Conservation (phyloP, 495 filamentous ascomycete species). For the Penicillium alfredii region DNA sequence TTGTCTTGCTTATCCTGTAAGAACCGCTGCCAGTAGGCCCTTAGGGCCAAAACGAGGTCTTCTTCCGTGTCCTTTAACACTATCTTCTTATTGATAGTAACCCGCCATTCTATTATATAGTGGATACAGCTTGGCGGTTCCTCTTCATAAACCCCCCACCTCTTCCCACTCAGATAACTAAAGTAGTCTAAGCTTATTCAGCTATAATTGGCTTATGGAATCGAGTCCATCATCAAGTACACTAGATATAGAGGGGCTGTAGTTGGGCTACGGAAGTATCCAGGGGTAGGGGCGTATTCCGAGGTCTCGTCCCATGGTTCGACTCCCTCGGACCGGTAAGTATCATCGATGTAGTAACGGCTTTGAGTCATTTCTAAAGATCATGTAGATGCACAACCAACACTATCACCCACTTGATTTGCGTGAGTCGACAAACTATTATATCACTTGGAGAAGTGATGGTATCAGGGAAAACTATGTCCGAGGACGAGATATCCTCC, state of each 20-base stretch:
- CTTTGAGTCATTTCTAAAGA: too few relatives aligned
- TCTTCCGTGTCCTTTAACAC: slow-evolving; percentile 24
- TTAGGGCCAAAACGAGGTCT: slow-evolving; percentile 19
- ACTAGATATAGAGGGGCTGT: slow-evolving; percentile 1
- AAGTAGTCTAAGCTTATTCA: slow-evolving; percentile 4
- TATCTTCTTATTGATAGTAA: slow-evolving; percentile 23
- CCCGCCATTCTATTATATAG: slow-evolving; percentile 33
- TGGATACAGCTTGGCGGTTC: slow-evolving; percentile 27
- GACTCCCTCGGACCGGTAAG: too few relatives aligned
- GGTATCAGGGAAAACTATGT: too few relatives aligned
- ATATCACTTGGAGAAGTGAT: too few relatives aligned
- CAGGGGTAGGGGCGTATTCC: too few relatives aligned
- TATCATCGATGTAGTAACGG: too few relatives aligned
- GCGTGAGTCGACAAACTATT: too few relatives aligned
- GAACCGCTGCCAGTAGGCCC: slow-evolving; percentile 17
- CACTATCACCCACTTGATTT: too few relatives aligned
- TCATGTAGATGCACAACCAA: too few relatives aligned
- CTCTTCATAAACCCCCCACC: slow-evolving; percentile 23
- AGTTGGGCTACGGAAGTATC: slow-evolving; percentile 4
- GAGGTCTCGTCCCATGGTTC: too few relatives aligned
- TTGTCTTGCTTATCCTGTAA: slow-evolving; percentile 8
- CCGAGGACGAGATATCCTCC: too few relatives aligned
- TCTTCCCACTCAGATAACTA: slow-evolving; percentile 13
- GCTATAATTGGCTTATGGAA: slow-evolving; percentile 1
- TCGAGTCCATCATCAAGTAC: too few relatives aligned